These are phyloP conservation scores for Cryptomeria japonica DNA, from an alignment of 75 land plant genomes.

Conservation along the genomic window DNA sequence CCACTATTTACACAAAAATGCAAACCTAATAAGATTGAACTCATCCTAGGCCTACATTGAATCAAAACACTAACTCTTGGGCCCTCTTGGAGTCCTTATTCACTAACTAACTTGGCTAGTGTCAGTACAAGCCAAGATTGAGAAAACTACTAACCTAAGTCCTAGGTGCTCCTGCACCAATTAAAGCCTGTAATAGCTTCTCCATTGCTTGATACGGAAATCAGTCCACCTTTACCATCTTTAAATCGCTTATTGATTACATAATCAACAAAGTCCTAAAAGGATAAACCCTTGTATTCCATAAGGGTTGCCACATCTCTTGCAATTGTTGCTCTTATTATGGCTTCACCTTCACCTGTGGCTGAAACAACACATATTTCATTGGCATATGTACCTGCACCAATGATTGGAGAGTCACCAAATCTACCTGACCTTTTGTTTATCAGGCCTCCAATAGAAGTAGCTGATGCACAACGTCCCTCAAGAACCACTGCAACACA, in stretches of 20 bases:
- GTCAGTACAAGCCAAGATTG: too few relatives aligned
- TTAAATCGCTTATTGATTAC: constrained; percentile 58
- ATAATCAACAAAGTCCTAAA: constrained; percentile 69
- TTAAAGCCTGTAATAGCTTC: constrained; percentile 82
- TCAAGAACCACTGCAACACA: constrained; percentile 82
- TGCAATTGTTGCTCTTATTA: constrained; percentile 68
- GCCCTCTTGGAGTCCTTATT: too few relatives aligned
- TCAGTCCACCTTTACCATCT: constrained; percentile 70
- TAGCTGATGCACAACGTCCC: constrained; percentile 86
- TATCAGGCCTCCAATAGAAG: constrained; percentile 94
- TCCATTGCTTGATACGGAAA: constrained; percentile 74
- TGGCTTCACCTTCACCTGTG: constrained; percentile 91
- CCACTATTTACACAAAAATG: too few relatives aligned
- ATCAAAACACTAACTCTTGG: too few relatives aligned
- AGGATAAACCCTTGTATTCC: constrained; percentile 73
- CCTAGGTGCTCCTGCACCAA: too few relatives aligned
- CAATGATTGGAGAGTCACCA: constrained; percentile 91
- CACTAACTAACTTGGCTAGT: too few relatives aligned
- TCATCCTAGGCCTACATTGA: too few relatives aligned
- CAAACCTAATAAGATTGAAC: too few relatives aligned
- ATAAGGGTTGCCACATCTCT: constrained; percentile 86
- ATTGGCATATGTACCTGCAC: constrained; percentile 86
- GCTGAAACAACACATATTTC: constrained; percentile 78
- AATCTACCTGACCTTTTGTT: constrained; percentile 91
- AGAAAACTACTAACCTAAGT: too few relatives aligned